Percentiles rank a stretch among this genome's conserved stretches.
These are phyloP conservation scores for Aulographum hederae DNA, from an alignment of 2,329 filamentous ascomycete species.

Conservation along the genomic window DNA sequence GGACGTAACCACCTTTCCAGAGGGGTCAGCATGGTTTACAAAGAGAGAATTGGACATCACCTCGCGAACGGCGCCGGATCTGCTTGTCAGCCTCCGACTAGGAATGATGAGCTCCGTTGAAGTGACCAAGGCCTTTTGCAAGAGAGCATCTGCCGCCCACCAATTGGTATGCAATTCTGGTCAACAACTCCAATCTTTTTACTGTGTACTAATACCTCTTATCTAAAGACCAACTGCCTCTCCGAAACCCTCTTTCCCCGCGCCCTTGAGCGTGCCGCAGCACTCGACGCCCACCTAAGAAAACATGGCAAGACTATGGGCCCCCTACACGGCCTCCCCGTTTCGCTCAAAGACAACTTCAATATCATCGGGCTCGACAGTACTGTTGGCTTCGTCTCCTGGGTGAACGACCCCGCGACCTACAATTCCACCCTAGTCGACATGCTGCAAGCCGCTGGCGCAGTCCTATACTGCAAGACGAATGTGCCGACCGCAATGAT, in stretches of 20 bases:
- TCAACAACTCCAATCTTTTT: neutral
- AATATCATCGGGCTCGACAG: constrained; percentile 40
- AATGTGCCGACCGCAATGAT: constrained; percentile 54
- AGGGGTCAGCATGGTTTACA: constrained; percentile 40
- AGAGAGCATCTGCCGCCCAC: constrained; percentile 34
- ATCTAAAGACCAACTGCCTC: constrained; percentile 36
- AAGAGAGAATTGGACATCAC: constrained; percentile 32
- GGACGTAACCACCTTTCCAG: constrained; percentile 38
- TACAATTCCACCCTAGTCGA: constrained; percentile 39
- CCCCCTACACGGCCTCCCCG: constrained; percentile 47
- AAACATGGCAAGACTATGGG: constrained; percentile 31
- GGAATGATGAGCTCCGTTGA: constrained; percentile 31
- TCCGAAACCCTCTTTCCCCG: constrained; percentile 38
- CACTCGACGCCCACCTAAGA: constrained; percentile 32
- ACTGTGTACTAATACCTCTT: neutral
- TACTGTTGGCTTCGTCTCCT: constrained; percentile 44
- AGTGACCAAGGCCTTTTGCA: constrained; percentile 35
- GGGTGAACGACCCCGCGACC: constrained; percentile 39
- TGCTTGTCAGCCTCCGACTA: constrained; percentile 21
- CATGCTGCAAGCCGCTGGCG: constrained; percentile 39
- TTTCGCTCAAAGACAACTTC: constrained; percentile 56
- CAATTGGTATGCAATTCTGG: constrained; percentile 24
- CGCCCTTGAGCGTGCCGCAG: constrained; percentile 31
- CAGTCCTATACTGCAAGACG: constrained; percentile 52
- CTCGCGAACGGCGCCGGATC: constrained; percentile 18